Conservation (phyloP, 345 rosid species). For the Lumnitzera littorea region DNA sequence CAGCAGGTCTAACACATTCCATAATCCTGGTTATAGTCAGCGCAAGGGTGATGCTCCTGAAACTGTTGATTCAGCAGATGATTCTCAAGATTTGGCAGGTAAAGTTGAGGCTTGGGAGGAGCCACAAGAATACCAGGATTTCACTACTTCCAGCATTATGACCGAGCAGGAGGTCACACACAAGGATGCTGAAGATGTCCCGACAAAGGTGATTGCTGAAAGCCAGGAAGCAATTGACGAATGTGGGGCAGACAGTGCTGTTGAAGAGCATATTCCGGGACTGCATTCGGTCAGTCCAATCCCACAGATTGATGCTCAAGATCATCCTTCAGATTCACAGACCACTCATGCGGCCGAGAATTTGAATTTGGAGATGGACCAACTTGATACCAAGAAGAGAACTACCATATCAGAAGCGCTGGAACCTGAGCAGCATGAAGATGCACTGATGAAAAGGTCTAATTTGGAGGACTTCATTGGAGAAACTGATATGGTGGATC, state of each 20-base stretch:
- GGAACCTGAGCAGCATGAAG: conserved; percentile 17
- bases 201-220: not conserved
- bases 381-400: too few relatives aligned
- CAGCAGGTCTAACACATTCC: conserved; percentile 1
- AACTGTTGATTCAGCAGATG: not conserved
- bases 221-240: not conserved
- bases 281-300: too few relatives aligned
- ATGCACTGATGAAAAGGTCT: conserved; percentile 6
- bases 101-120: not conserved
- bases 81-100: not conserved
- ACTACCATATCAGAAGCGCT: not conserved
- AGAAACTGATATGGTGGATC: conserved; percentile 25
- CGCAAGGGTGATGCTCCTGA: conserved; percentile 6
- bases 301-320: too few relatives aligned
- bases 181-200: not conserved
- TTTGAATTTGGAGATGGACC: too few relatives aligned
- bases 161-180: not conserved
- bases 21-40: conserved; percentile 8
- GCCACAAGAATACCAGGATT: not conserved
- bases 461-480: conserved; percentile 10
- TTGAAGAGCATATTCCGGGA: too few relatives aligned
- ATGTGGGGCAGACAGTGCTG: not conserved
- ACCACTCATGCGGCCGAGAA: too few relatives aligned
- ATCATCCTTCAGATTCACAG: too few relatives aligned
- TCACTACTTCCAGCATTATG: not conserved